Evolutionary conservation across 2,329 filamentous ascomycete species (phyloP).

Genomic region (Fusarium staphyleae): DNA sequence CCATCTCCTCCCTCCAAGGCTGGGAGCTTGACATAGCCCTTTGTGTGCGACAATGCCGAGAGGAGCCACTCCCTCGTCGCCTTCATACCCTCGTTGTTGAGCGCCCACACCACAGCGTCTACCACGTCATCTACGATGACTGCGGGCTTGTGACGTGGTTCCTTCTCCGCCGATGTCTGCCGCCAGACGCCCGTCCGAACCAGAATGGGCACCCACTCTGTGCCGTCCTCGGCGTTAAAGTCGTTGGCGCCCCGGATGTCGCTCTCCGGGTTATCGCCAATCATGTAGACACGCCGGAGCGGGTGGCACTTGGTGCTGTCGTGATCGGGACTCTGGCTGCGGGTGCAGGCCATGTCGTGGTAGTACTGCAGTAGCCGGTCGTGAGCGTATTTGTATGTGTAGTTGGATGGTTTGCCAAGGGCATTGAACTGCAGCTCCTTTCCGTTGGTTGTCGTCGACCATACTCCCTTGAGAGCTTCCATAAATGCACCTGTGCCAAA

Average conservation of each 20-base stretch:
- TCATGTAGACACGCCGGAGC: conserved; percentile 87
- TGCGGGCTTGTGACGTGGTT: conserved; percentile 67
- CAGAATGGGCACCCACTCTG: conserved; percentile 79
- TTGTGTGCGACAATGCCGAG: conserved; percentile 39
- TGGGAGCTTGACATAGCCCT: conserved; percentile 40
- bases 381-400: conserved; percentile 81
- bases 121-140: conserved; percentile 77
- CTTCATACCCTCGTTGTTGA: conserved; percentile 62
- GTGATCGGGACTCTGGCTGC: conserved; percentile 18
- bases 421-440: conserved; percentile 67
- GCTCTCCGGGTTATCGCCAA: conserved; percentile 88
- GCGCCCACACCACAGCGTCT: conserved; percentile 78
- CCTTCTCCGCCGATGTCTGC: conserved; percentile 48
- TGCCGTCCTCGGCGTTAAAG: conserved; percentile 70
- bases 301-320: conserved; percentile 49
- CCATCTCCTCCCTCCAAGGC: conserved; percentile 21
- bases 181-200: conserved; percentile 82
- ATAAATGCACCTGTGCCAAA: conserved; percentile 93
- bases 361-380: conserved; percentile 70
- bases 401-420: conserved; percentile 82
- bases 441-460: conserved; percentile 73
- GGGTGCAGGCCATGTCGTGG: conserved; percentile 37
- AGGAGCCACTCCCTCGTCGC: conserved; percentile 44
- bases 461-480: conserved; percentile 80
- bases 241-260: conserved; percentile 89